Base-by-base conservation (phyloP, 2,329 filamentous ascomycete species). In the Pseudopyricularia cyperi region DNA sequence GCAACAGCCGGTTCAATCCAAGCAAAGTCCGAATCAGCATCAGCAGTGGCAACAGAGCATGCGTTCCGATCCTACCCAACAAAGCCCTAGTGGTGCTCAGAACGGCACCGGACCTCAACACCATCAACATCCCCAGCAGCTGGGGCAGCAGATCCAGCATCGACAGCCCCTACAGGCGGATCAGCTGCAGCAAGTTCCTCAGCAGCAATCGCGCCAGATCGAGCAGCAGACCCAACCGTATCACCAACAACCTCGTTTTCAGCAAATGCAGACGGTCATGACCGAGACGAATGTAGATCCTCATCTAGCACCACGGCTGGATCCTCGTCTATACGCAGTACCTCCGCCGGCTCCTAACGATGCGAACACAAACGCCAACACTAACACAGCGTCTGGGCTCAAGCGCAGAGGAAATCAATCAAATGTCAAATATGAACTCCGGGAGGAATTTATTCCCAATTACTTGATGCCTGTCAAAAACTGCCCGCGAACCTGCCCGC, bases 401-500 rank as follows among this genome's bases (percentile, higher is more conserved):
- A 22, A 24, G n/a, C n/a, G n/a, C 22, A 9, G 22, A 44, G 17
- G 7, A 44, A 12, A 24, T 6, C 15, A 12, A 7, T 12, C 22
- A 15, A 24, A 15, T 15, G 39, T 9, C 15, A 44, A 44, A 19
- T 7, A 7, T 11, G 39, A 44, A 11, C 12, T 9, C 15, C 39
- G 11, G 14, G 39, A 19, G 15, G 39, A 44, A 44, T 14, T 44
- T 26, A 7, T 44, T 44, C 39, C 39, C 3, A 19, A 24, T 15
- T 44, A 24, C 22, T 44, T 19, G 19, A 44, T 24, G 7, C 39
- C 39, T 19, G 68, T 83, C 48, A 75, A 73, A 55, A 87, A 89
- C 60, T 72, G 77, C 19, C 64, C 73, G 2, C 76, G 87, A 1
- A 89, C 87, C 0, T 93, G 87, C 63, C 80, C 87, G 0, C 73